A percentile compares a stretch with the other conserved stretches of the same genome.
Conservation (phyloP, 2,329 filamentous ascomycete species). For the Epichloe baconii region DNA sequence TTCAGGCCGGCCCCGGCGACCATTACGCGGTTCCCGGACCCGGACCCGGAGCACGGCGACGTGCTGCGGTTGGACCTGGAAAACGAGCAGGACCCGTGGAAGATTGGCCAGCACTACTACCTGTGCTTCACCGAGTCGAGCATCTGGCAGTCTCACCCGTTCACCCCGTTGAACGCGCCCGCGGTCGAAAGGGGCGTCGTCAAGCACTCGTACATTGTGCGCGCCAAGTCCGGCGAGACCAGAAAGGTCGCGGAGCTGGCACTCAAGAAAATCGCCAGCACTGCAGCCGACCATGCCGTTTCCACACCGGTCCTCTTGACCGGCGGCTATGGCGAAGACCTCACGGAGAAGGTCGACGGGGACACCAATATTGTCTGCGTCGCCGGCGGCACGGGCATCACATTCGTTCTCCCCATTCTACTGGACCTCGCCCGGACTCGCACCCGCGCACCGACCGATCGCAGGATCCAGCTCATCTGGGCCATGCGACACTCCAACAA, state of each 20-base stretch:
- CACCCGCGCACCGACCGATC: slow-evolving; percentile 31
- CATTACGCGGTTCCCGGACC: slow-evolving; percentile 36
- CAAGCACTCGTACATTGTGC: slow-evolving; percentile 42
- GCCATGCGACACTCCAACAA: slow-evolving; percentile 42
- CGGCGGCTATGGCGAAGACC: slow-evolving; percentile 48
- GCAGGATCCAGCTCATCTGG: slow-evolving; percentile 51
- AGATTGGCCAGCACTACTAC: slow-evolving; percentile 58
- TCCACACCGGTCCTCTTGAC: slow-evolving; percentile 46
- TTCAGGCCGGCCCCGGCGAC: slow-evolving; percentile 40
- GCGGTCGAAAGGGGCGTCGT: slow-evolving; percentile 25
- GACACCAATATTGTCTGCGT: slow-evolving; percentile 28
- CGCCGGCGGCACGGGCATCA: slow-evolving; percentile 27
- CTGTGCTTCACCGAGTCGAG: slow-evolving; percentile 52
- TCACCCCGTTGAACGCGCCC: slow-evolving; percentile 48
- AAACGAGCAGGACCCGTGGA: slow-evolving; percentile 48
- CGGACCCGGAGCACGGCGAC: slow-evolving; percentile 35
- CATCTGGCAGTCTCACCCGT: slow-evolving; percentile 62
- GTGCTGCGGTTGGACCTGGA: slow-evolving; percentile 54
- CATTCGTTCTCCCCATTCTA: slow-evolving; percentile 25
- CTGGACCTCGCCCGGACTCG: slow-evolving; percentile 23
- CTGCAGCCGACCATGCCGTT: slow-evolving; percentile 8
- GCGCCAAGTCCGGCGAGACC: slow-evolving; percentile 47
- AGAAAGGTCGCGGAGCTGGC: slow-evolving; percentile 36
- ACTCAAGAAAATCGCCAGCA: slow-evolving; percentile 20
- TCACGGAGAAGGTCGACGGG: slow-evolving; percentile 26